Evolutionary conservation across 805 yeast genomes (phyloP).

Genomic region (Torulaspora quercuum): DNA sequence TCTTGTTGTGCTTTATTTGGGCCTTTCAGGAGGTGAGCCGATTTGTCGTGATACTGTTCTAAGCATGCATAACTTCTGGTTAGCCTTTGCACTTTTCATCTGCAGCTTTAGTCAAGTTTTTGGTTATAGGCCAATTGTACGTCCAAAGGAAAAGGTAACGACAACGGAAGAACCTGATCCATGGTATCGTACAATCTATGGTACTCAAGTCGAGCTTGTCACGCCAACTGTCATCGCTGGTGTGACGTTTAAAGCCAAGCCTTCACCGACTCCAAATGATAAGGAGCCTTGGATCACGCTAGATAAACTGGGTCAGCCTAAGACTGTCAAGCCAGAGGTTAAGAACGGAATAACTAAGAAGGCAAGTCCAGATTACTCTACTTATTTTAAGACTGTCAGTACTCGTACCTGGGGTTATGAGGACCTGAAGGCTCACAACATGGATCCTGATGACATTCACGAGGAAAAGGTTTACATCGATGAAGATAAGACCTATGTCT

Average conservation of each 20-base stretch:
- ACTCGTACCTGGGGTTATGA: slow-evolving; percentile 56
- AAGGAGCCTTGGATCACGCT: slow-evolving; percentile 79
- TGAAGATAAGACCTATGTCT: slow-evolving; percentile 71
- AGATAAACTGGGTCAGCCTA: slow-evolving; percentile 73
- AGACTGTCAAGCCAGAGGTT: slow-evolving; percentile 70
- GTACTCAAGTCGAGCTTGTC: slow-evolving; percentile 53
- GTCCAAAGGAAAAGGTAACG: slow-evolving; percentile 37
- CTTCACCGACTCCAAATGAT: slow-evolving; percentile 51
- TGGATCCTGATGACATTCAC: slow-evolving; percentile 57
- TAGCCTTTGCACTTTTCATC: slow-evolving; percentile 38
- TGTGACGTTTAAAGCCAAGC: slow-evolving; percentile 50
- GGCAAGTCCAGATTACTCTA: slow-evolving; percentile 66
- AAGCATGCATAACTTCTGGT: slow-evolving; percentile 42
- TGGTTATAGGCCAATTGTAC: slow-evolving; percentile 33
- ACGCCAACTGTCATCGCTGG: slow-evolving; percentile 65
- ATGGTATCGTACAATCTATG: slow-evolving; percentile 72
- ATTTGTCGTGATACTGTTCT: background rate
- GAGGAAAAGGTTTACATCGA: slow-evolving; percentile 53
- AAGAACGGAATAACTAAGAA: slow-evolving; percentile 69
- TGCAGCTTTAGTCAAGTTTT: slow-evolving; percentile 6
- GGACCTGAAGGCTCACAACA: slow-evolving; percentile 67
- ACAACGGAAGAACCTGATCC: slow-evolving; percentile 48
- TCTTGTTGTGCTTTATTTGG: background rate
- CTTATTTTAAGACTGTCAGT: slow-evolving; percentile 70
- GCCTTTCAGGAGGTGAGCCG: background rate